These are phyloP conservation scores for Bifiguratus adelaidae DNA, from an alignment of 192 early-diverging fungal species.

Conservation along the genomic window DNA sequence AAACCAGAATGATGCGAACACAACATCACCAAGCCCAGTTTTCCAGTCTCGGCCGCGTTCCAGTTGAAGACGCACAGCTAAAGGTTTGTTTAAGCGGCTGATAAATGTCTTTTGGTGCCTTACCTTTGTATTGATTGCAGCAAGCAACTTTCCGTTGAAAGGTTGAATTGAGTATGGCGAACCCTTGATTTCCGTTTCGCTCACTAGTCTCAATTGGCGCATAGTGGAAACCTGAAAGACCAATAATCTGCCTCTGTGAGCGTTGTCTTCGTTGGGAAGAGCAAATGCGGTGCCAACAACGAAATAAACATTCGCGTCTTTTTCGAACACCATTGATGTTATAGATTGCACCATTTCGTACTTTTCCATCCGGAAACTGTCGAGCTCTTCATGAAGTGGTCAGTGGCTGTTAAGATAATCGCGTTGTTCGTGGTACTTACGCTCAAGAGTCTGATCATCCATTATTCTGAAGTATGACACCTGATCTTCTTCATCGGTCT, in stretches of 20 bases:
- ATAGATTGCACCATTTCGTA: conserved; percentile 32
- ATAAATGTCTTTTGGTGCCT: neutral
- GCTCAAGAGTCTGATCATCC: conserved; percentile 63
- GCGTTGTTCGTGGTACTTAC: conserved; percentile 31
- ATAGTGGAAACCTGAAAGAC: conserved; percentile 38
- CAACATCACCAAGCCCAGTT: neutral
- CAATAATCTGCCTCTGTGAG: conserved; percentile 61
- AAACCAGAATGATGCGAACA: conserved; percentile 40
- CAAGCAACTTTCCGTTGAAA: conserved; percentile 55
- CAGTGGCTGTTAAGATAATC: neutral
- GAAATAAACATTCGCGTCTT: conserved; percentile 35
- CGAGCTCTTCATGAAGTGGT: conserved; percentile 21
- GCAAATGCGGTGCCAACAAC: conserved; percentile 66
- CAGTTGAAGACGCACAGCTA: conserved; percentile 12
- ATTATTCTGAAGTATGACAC: conserved; percentile 21
- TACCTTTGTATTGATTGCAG: conserved; percentile 56
- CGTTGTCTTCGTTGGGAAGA: conserved; percentile 45
- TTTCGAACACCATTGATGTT: conserved; percentile 24
- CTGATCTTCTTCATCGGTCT: conserved; percentile 3
- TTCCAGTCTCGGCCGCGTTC: conserved; percentile 3
- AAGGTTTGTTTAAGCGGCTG: conserved; percentile 1
- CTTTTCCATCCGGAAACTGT: conserved; percentile 22
- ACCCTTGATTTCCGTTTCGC: conserved; percentile 38
- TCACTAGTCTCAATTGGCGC: conserved; percentile 39
- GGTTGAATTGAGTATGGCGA: conserved; percentile 48